These are phyloP conservation scores for Yarrowia keelungensis DNA, from an alignment of 805 yeast species.

Conservation along the genomic window DNA sequence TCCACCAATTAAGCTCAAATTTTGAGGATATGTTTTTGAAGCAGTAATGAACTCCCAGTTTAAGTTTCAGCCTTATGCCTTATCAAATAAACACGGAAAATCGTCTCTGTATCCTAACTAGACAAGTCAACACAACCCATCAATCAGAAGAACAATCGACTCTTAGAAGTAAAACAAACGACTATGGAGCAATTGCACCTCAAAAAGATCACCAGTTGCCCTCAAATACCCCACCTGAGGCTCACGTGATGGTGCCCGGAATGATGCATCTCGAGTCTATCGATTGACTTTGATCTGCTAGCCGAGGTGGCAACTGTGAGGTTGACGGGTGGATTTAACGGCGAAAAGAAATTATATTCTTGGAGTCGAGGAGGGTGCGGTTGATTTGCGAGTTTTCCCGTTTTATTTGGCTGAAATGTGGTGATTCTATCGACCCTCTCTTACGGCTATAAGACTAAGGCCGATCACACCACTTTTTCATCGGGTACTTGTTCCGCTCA, in stretches of 20 bases:
- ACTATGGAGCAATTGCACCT: too few relatives aligned
- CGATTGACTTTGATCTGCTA: neutral
- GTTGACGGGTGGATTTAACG: too few relatives aligned
- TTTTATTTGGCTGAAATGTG: neutral
- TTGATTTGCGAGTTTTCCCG: neutral
- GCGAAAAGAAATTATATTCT: too few relatives aligned
- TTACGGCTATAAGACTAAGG: neutral
- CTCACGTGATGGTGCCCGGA: neutral
- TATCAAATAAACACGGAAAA: too few relatives aligned
- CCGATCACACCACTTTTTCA: slow-evolving; percentile 3
- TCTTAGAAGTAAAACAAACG: too few relatives aligned
- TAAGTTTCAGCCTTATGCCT: too few relatives aligned
- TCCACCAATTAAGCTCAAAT: too few relatives aligned
- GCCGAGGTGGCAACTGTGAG: slow-evolving; percentile 11
- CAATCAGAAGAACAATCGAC: too few relatives aligned
- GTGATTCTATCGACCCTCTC: neutral
- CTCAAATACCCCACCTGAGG: neutral
- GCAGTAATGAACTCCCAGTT: too few relatives aligned
- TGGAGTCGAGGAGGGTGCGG: neutral
- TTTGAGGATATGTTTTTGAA: too few relatives aligned
- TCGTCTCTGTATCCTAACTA: too few relatives aligned
- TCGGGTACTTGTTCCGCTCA: neutral
- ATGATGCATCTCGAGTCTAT: neutral
- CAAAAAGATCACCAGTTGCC: neutral
- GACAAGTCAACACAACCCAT: too few relatives aligned